Evolutionary conservation across 2,329 filamentous ascomycete genomes (phyloP), one percentile per base, ranked within the genome.

Genomic region (Botrytis pseudocinerea): DNA sequence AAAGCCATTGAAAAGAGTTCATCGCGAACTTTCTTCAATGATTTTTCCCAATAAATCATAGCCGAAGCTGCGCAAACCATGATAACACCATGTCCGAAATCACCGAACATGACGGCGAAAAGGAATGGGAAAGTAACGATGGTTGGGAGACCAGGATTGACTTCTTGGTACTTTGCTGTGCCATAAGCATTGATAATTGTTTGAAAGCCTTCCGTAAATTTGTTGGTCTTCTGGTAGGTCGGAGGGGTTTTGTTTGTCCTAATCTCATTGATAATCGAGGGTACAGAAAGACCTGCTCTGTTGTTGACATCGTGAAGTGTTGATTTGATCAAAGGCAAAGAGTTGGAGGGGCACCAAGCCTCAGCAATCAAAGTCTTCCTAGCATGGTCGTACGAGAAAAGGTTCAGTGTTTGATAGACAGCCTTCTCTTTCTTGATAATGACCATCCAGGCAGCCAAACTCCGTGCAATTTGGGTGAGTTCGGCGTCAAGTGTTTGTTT

Each of bases 71-170:
- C 93, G 72, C 89, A 82, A 61, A 95, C 87, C 92, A 99, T 97
- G 82, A 99, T 92, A 77, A 91, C 83, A 77, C 95, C 96, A 81
- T 99, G 96, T 69, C 96, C 97, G 74, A 97, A 91, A 83, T 99
- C 96, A 86, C 96, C 97, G 81, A 99, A 99, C 96, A 99, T 99
- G 89, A 99, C 96, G 68, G 96, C 96, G 82, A 99, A 99, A 75
- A 99, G 87, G 87, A 99, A 99, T n/a, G 97, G 96, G 84, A 99
- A 99, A 9, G 96, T 99, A 76, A 99, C 91, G 77, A 98, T 94
- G 69, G 97, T 96, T 54, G 95, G 95, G 35, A 99, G 88, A 75
- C 94, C 95, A 73, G 96, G 96, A 84, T 99, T 99, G 82, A 98
- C 93, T 84, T 99, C 96, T 78, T 93, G 93, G 84, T 99, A 99